phyloP scores from a whole-genome alignment of 805 yeast genomes.

The Sugiyamaella marilandica region DNA sequence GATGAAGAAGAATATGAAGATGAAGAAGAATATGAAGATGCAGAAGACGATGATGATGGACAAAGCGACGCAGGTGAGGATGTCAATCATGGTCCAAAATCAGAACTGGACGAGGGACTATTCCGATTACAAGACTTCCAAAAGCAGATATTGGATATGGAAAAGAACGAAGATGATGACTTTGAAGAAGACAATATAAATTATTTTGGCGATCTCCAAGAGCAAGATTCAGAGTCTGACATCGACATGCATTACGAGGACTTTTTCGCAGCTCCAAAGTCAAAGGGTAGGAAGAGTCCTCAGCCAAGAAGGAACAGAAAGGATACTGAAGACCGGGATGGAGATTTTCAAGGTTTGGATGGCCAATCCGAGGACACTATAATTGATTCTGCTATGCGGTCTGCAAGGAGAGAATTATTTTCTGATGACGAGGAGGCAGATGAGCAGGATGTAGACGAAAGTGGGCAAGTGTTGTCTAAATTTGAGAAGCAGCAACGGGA shows the following conservation, averaged over 20 bases:
- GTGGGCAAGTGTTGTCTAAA: slow-evolving; percentile 52
- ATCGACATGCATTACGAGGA: slow-evolving; percentile 34
- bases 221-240: slow-evolving; percentile 44
- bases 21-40: slow-evolving; percentile 30
- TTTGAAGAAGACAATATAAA: slow-evolving; percentile 46
- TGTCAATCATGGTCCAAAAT: slow-evolving; percentile 18
- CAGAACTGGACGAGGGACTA: slow-evolving; percentile 69
- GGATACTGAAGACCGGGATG: slow-evolving; percentile 16
- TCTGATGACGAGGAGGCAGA: slow-evolving; percentile 51
- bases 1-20: slow-evolving; percentile 30
- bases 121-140: slow-evolving; percentile 83
- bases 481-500: slow-evolving; percentile 79
- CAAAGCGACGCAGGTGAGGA: slow-evolving; percentile 29
- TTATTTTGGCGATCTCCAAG: slow-evolving; percentile 37
- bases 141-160: slow-evolving; percentile 64
- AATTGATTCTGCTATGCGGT: slow-evolving; percentile 29
- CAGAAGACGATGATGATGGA: slow-evolving; percentile 26
- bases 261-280: slow-evolving; percentile 36
- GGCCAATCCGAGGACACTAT: slow-evolving; percentile 24
- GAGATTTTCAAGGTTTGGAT: slow-evolving; percentile 25
- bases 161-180: slow-evolving; percentile 42
- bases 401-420: slow-evolving; percentile 34
- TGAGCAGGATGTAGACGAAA: slow-evolving; percentile 49
- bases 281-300: slow-evolving; percentile 10
- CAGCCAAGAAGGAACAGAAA: slow-evolving; percentile 6